Base-by-base conservation (phyloP, 208 protist genomes). In the Trypanosoma scelopori region DNA sequence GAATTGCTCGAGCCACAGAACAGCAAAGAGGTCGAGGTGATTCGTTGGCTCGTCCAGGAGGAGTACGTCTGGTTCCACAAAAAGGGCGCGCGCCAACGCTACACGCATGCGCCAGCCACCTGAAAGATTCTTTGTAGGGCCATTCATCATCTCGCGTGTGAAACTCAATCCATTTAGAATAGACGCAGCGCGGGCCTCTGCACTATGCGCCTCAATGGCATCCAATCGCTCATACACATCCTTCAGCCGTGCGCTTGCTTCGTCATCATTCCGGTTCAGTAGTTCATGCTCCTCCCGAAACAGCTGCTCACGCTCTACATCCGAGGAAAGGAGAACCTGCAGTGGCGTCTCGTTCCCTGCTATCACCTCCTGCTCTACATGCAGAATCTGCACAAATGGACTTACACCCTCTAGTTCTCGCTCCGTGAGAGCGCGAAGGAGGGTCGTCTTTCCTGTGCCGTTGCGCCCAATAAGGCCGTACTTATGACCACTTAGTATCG, bases 101-200 rank as follows among this genome's bases (percentile, higher is more conserved):
- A 99, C 88, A 77, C 98, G 96, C 98, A 99, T 99, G 72, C 98
- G 93, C 97, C 97, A 99, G 49, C 97, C 98, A 87, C 97, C 94
- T 16, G 90, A 96, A 45, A 97, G 79, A 39, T 74, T 69, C 67
- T 91, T 91, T 1, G 92, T 97, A n/a, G 88, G 85, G 4, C 50
- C 73, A 20, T 74, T 71, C 85, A 98, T 98, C 84, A 98, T 98
- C 30, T 98, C 92, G 15, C 87, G 76, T 16, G 93, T 97, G 69
- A 98, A 99, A 70, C 92, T 95, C 11, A 99, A 79, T 79, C 97
- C 97, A 56, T 81, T 79, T 37, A 97, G 74, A 69, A 98, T 98
- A 11, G 74, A 64, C 11, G 89, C 78, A 3, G 89, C 92, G 47
- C 89, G 85, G 13, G 96, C 74, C 66, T 95, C 82, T 28, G 97